Evolutionary conservation across 2,329 filamentous ascomycete genomes (phyloP).

Genomic region (Bipolaris gigantea): DNA sequence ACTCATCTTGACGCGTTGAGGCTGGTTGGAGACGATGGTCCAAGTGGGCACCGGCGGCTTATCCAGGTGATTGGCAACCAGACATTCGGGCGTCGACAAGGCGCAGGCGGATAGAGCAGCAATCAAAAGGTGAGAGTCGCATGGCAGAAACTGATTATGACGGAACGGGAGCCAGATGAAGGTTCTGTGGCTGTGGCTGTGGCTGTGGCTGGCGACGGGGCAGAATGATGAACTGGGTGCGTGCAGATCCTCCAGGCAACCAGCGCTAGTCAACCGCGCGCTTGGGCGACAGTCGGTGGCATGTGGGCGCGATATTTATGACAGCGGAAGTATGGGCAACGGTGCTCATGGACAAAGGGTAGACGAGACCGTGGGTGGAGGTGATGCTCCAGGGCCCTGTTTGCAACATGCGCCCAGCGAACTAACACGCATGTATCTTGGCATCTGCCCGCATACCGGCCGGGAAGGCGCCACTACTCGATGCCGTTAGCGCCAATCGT

Average conservation of each 20-base stretch:
- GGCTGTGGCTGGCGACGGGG: not conserved
- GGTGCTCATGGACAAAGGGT: not conserved
- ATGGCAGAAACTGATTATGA: constrained; percentile 17
- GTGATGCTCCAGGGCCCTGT: not conserved
- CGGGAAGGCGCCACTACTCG: constrained; percentile 12
- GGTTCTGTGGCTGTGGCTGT: constrained; percentile 15
- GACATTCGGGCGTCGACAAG: constrained; percentile 6
- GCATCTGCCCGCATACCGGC: constrained; percentile 9
- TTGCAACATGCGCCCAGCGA: constrained; percentile 5
- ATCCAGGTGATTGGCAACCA: constrained; percentile 11
- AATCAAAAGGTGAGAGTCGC: constrained; percentile 12
- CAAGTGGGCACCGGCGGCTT: constrained; percentile 16
- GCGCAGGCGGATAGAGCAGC: not conserved
- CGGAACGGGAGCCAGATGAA: constrained; percentile 20
- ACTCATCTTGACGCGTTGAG: constrained; percentile 18
- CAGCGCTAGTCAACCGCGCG: constrained; percentile 9
- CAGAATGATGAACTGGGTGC: constrained; percentile 29
- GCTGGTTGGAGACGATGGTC: not conserved
- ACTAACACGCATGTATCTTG: not conserved
- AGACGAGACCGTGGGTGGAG: not conserved
- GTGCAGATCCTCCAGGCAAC: constrained; percentile 22
- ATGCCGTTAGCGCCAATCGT: constrained; percentile 14
- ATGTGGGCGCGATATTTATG: not conserved
- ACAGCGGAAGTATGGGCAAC: not conserved
- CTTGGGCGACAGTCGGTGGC: not conserved